These are phyloP conservation scores for Otatea glauca DNA, from an alignment of 176 grass and related monocot species.

Conservation along the genomic window DNA sequence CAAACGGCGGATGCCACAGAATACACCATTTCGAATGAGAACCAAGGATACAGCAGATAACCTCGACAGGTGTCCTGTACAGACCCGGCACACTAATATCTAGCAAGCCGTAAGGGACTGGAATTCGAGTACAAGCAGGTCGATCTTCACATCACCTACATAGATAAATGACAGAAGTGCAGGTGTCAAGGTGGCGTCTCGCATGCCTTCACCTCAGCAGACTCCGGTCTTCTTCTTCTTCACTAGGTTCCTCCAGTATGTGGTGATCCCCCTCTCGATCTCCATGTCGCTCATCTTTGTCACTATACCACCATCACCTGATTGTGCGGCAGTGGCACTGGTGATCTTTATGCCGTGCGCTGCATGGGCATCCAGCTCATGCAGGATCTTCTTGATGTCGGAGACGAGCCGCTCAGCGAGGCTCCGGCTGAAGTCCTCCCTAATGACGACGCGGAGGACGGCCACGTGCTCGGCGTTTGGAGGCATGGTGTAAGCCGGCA, in stretches of 20 bases:
- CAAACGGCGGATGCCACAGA: neutral
- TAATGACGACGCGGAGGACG: constrained; percentile 76
- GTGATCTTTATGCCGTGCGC: constrained; percentile 30
- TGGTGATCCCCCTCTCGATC: constrained; percentile 37
- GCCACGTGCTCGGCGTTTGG: constrained; percentile 63
- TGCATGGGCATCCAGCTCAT: constrained; percentile 50
- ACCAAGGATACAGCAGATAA: neutral
- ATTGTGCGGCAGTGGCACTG: neutral
- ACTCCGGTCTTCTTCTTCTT: constrained; percentile 46
- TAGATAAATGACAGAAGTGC: neutral
- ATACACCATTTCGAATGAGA: too few species aligned
- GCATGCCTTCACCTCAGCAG: constrained; percentile 42
- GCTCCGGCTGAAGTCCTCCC: constrained; percentile 81
- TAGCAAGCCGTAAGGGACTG: neutral
- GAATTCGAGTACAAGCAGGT: neutral
- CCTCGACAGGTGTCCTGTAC: neutral
- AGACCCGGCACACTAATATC: neutral
- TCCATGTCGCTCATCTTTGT: constrained; percentile 50
- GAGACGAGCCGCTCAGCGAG: constrained; percentile 62
- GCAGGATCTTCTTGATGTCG: constrained; percentile 58
- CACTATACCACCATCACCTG: neutral
- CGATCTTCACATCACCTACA: neutral
- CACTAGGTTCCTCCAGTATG: constrained; percentile 42
- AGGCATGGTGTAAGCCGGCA: constrained; percentile 85
- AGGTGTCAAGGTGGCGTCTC: neutral